Evolutionary conservation across 495 filamentous ascomycete species (phyloP).

Genomic region (Sordaria brevicollis): DNA sequence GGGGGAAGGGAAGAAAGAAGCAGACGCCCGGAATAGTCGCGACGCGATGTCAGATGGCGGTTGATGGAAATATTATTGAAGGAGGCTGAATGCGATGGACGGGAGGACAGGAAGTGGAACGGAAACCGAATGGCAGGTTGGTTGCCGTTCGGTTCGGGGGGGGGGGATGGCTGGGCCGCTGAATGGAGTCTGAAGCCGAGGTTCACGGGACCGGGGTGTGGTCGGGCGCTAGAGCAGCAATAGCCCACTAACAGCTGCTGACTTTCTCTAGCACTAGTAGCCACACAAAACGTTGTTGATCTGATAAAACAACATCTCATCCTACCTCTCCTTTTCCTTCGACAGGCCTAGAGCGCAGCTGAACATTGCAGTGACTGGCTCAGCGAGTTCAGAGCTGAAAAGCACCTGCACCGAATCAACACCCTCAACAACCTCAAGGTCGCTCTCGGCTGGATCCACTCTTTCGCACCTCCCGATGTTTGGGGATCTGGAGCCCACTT

Average conservation of each 20-base stretch:
- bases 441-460: not conserved
- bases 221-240: not conserved
- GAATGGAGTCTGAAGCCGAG: not conserved
- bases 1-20: not conserved
- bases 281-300: not conserved
- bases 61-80: not conserved
- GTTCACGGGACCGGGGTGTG: not conserved
- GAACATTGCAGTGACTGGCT: not conserved
- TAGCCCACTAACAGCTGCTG: not conserved
- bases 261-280: not conserved
- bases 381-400: not conserved
- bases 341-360: not conserved
- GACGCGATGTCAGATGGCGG: not conserved
- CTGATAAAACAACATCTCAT: not conserved
- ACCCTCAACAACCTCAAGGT: not conserved
- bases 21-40: not conserved
- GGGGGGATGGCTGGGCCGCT: not conserved
- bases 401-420: not conserved
- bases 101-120: not conserved
- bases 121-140: not conserved
- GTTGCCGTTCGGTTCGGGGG: not conserved
- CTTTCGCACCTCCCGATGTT: not conserved
- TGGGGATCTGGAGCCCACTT: not conserved
- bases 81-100: not conserved
- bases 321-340: not conserved